phyloP scores from a whole-genome alignment of 2,329 filamentous ascomycete species.

The Paradendryphiella salina region DNA sequence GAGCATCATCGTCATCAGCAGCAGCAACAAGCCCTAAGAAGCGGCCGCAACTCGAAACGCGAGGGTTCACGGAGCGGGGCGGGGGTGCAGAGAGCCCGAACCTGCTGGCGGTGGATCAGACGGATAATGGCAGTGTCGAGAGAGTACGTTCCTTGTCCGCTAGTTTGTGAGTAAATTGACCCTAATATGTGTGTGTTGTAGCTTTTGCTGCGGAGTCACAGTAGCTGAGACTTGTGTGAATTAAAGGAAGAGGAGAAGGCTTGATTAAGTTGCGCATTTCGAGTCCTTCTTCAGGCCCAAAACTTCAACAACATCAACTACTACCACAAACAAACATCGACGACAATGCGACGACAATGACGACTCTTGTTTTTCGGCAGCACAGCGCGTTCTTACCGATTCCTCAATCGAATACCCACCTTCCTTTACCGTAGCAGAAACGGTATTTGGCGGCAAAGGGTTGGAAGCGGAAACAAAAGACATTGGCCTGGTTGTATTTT shows the following conservation, averaged over 20 bases:
- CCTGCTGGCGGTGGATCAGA: constrained; percentile 62
- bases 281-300: neutral
- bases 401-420: neutral
- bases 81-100: constrained; percentile 65
- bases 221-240: constrained; percentile 46
- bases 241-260: constrained; percentile 24
- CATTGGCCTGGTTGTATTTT: neutral
- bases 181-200: constrained; percentile 25
- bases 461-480: neutral
- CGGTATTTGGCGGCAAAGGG: neutral
- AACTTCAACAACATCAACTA: neutral
- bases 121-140: constrained; percentile 64
- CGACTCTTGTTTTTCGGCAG: neutral
- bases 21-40: constrained; percentile 14
- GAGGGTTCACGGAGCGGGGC: constrained; percentile 71
- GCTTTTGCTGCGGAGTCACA: constrained; percentile 55
- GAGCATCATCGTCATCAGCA: constrained; percentile 5
- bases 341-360: neutral
- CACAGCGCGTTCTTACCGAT: neutral
- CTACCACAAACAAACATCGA: neutral
- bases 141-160: constrained; percentile 51
- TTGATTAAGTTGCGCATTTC: constrained; percentile 12
- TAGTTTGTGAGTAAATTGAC: constrained; percentile 23
- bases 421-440: neutral
- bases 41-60: constrained; percentile 61